phyloP scores from a whole-genome alignment of 495 filamentous ascomycete species.

The Gamarada debralockiae region DNA sequence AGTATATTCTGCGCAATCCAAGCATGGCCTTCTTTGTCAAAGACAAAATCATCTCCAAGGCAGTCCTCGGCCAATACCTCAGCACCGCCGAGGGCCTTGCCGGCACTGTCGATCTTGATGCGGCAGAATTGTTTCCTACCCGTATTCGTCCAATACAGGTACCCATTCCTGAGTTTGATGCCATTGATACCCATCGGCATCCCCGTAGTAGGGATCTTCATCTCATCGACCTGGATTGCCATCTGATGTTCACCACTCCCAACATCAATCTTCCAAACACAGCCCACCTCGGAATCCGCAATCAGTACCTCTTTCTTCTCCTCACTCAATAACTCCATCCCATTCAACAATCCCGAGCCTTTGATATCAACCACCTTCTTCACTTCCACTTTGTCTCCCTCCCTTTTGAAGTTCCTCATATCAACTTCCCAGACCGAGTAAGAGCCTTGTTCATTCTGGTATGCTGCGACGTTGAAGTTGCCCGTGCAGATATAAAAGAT shows the following conservation, averaged over 20 bases:
- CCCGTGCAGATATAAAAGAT: slow-evolving; percentile 35
- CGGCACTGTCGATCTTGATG: slow-evolving; percentile 27
- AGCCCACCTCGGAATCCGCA: slow-evolving; percentile 35
- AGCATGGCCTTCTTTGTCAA: slow-evolving; percentile 26
- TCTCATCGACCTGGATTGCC: slow-evolving; percentile 19
- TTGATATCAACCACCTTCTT: slow-evolving; percentile 29
- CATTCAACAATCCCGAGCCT: slow-evolving; percentile 36
- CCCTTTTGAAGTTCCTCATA: slow-evolving; percentile 13
- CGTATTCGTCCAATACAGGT: slow-evolving; percentile 37
- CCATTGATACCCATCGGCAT: slow-evolving; percentile 32
- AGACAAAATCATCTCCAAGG: slow-evolving; percentile 26
- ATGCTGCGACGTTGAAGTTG: slow-evolving; percentile 26
- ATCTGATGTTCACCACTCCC: slow-evolving; percentile 21
- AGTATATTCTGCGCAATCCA: slow-evolving; percentile 26
- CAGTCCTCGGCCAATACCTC: slow-evolving; percentile 5
- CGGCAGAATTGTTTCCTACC: slow-evolving; percentile 26
- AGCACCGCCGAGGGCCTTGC: slow-evolving; percentile 8
- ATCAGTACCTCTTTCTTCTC: slow-evolving; percentile 22
- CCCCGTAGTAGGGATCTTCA: background rate
- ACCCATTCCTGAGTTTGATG: slow-evolving; percentile 24
- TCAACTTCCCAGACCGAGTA: slow-evolving; percentile 31
- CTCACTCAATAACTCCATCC: slow-evolving; percentile 23
- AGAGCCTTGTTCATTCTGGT: slow-evolving; percentile 28
- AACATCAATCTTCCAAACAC: slow-evolving; percentile 31
- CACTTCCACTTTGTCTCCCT: slow-evolving; percentile 8